Percentiles rank a stretch among this genome's conserved stretches.
Evolutionary conservation across 306 rosid genomes (phyloP).

Genomic region (Phaseolus lunatus): DNA sequence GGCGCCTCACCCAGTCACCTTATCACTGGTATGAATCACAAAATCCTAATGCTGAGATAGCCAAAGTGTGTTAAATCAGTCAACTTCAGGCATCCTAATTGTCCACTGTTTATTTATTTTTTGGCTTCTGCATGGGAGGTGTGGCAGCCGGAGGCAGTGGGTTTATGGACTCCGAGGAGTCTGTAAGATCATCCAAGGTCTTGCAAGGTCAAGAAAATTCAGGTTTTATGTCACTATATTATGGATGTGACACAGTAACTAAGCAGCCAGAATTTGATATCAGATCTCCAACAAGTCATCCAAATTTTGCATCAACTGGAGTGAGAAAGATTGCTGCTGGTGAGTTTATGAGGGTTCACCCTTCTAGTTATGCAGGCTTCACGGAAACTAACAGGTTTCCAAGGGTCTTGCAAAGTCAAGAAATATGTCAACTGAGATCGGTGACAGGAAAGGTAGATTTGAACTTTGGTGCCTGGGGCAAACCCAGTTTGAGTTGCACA

Average conservation of each 20-base stretch:
- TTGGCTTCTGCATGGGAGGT: constrained; percentile 36
- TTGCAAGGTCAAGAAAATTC: constrained; percentile 99
- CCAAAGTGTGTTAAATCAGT: constrained; percentile 23
- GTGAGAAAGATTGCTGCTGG: constrained; percentile 59
- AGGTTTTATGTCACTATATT: constrained; percentile 78
- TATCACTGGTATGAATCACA: constrained; percentile 60
- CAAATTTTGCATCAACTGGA: constrained; percentile 58
- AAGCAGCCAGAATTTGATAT: constrained; percentile 71
- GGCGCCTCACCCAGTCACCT: constrained; percentile 61
- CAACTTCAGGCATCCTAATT: constrained; percentile 24
- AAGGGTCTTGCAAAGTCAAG: constrained; percentile 99
- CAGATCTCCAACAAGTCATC: constrained; percentile 63
- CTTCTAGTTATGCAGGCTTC: constrained; percentile 71
- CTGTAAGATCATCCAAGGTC: constrained; percentile 97
- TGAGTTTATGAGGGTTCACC: constrained; percentile 73
- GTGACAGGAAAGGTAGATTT: constrained; percentile 67
- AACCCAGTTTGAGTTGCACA: constrained; percentile 57
- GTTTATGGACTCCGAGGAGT: constrained; percentile 89
- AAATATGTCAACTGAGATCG: constrained; percentile 83
- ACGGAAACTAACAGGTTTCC: constrained; percentile 75
- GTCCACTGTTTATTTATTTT: constrained; percentile 12
- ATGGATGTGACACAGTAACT: constrained; percentile 78
- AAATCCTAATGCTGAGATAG: constrained; percentile 29
- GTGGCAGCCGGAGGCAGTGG: constrained; percentile 69
- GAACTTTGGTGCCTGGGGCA: constrained; percentile 73